phyloP scores from a whole-genome alignment of 2,329 filamentous ascomycete species.

The Blumeria hordei region DNA sequence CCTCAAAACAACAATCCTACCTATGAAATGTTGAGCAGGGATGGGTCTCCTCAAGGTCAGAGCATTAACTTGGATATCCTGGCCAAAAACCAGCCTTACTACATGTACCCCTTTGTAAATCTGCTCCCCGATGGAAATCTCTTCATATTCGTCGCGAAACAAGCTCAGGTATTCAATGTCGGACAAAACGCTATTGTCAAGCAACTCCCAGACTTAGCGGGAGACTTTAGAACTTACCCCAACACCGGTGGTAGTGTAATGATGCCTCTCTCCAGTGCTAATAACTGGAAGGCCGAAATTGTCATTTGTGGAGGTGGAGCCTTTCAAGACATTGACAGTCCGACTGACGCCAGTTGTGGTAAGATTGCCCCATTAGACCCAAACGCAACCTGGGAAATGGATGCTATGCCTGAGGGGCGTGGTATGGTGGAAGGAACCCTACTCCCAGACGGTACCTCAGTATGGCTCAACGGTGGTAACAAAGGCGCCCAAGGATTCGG shows the following conservation, averaged over 20 bases:
- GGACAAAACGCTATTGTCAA: slow-evolving; percentile 20
- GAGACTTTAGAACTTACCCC: slow-evolving; percentile 32
- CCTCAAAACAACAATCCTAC: slow-evolving; percentile 36
- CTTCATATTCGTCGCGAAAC: slow-evolving; percentile 31
- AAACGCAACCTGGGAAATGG: slow-evolving; percentile 28
- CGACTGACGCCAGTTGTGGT: slow-evolving; percentile 32
- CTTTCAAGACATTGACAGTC: slow-evolving; percentile 32
- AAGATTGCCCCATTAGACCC: slow-evolving; percentile 25
- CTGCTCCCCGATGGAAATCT: slow-evolving; percentile 29
- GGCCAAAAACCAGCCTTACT: slow-evolving; percentile 33
- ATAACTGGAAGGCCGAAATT: slow-evolving; percentile 27
- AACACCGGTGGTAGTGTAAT: slow-evolving; percentile 34
- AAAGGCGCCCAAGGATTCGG: slow-evolving; percentile 34
- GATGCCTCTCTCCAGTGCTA: slow-evolving; percentile 25
- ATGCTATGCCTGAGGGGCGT: slow-evolving; percentile 30
- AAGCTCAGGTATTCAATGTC: slow-evolving; percentile 30
- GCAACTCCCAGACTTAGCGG: slow-evolving; percentile 25
- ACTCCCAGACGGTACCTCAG: slow-evolving; percentile 32
- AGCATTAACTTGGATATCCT: slow-evolving; percentile 28
- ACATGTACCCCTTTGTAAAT: slow-evolving; percentile 39
- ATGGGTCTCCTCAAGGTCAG: slow-evolving; percentile 22
- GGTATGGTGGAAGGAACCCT: slow-evolving; percentile 35
- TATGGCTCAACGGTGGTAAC: slow-evolving; percentile 34
- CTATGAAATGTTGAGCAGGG: slow-evolving; percentile 29
- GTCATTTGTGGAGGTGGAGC: slow-evolving; percentile 34